Base-by-base conservation (phyloP, 139 green algal genomes). In the Picochlorum sp. region DNA sequence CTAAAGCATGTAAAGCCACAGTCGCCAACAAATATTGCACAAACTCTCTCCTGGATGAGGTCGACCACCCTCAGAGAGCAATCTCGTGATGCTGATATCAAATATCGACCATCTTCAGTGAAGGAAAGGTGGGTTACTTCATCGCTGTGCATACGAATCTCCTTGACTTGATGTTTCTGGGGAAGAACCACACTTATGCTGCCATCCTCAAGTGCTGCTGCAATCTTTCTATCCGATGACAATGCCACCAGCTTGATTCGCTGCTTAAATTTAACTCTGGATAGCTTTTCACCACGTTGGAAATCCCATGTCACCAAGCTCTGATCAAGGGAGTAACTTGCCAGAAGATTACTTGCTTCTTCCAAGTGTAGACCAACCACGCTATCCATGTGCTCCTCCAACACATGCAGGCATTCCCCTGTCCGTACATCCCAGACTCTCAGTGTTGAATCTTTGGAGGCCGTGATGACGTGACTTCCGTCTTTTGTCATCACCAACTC, bases 361-460 rank as follows among this genome's bases (percentile, higher is more conserved):
- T 65, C 45, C 9, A 83, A 66, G 37, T 21, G 47, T 7, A 54
- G 69, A 21, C 62, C 62, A 24, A 57, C 37, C 38, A 83, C 47
- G 45, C n/a, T 31, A 45, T 72, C 67, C 3, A 26, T 55, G 47
- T 78, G 72, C 4, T 70, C 72, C 24, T 24, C n/a, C 23, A 84
- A 41, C 13, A 81, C 63, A 21, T 62, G 67, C 4, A 68, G 45
- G 59, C 75, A 83, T 11, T 23, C 28, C 3, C 77, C 77, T 3
- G 44, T 64, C 3, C 6, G 4, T 11, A 72, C 28, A 45, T 83
- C 74, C 88, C 88, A 95, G 37, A 91, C 76, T 0, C 85, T 74
- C 1, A 74, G 76, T 0, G 85, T 89, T 26, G 58, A 52, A 72
- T 95, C 88, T 56, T 90, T 86, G 4, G 68, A 79, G 24, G 69